Percentiles rank a stretch among this genome's conserved stretches.
Evolutionary conservation across 371 early-diverging fungal genomes (phyloP).

Genomic region (Mortierella sp.): DNA sequence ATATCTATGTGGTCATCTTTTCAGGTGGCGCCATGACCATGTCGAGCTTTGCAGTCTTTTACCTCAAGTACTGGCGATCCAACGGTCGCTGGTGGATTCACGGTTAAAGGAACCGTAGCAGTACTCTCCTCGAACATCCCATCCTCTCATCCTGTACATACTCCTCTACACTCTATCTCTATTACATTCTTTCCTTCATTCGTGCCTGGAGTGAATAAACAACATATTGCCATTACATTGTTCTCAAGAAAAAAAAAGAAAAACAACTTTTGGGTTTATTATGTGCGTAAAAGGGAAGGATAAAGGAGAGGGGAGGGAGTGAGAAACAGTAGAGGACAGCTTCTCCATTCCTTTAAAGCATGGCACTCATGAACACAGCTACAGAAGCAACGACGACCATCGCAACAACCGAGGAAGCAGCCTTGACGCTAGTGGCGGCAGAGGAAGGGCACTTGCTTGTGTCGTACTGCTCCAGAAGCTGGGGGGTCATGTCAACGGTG

Average conservation of each 20-base stretch:
- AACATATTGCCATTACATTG: not conserved
- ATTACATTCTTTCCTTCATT: not conserved
- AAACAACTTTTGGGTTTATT: not conserved
- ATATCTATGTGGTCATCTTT: slow-evolving; percentile 54
- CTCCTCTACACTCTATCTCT: not conserved
- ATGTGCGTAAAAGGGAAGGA: not conserved
- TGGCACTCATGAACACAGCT: slow-evolving; percentile 21
- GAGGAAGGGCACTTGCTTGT: slow-evolving; percentile 24
- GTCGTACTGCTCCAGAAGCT: slow-evolving; percentile 46
- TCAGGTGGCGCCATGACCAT: slow-evolving; percentile 46
- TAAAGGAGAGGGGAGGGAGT: not conserved
- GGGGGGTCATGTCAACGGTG: slow-evolving; percentile 28
- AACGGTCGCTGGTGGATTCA: slow-evolving; percentile 54
- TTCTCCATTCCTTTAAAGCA: slow-evolving; percentile 16
- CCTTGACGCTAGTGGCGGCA: slow-evolving; percentile 21
- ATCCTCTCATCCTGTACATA: not conserved
- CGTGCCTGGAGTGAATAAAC: not conserved
- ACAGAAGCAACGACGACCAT: slow-evolving; percentile 30
- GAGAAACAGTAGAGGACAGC: not conserved
- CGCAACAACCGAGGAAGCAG: slow-evolving; percentile 29
- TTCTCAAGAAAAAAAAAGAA: not conserved
- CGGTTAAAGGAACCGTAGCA: slow-evolving; percentile 9
- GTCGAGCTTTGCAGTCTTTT: slow-evolving; percentile 44
- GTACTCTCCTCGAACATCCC: not conserved
- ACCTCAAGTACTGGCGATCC: slow-evolving; percentile 52